These are phyloP conservation scores for Lentinula raphanica DNA, from an alignment of 768 basidiomycete genomes.

Conservation along the genomic window DNA sequence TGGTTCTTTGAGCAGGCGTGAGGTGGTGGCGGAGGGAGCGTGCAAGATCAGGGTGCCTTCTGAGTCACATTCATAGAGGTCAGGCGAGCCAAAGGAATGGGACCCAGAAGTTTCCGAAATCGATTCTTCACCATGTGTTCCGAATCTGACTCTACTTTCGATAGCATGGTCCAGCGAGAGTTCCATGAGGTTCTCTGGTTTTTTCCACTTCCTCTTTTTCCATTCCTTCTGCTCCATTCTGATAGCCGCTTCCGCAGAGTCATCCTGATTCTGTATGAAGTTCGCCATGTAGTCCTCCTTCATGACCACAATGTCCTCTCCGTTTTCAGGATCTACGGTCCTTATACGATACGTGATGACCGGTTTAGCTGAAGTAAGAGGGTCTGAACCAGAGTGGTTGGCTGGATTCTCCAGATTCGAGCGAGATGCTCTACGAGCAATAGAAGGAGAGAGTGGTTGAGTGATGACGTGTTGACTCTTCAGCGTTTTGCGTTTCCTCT, in stretches of 20 bases:
- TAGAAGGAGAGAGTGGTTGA: not conserved
- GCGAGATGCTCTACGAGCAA: not conserved
- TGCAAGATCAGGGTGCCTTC: too few relatives aligned
- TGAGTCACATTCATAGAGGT: too few relatives aligned
- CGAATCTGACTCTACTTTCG: not conserved
- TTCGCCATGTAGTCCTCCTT: not conserved
- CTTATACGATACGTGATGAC: not conserved
- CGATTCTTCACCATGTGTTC: too few relatives aligned
- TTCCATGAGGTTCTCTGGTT: not conserved
- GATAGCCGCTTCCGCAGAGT: not conserved
- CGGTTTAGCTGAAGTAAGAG: not conserved
- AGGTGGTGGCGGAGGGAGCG: too few relatives aligned
- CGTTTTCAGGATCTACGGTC: not conserved
- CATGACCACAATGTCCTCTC: not conserved
- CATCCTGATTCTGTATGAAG: not conserved
- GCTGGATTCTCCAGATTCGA: not conserved
- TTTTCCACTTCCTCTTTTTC: not conserved
- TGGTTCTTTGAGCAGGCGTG: too few relatives aligned
- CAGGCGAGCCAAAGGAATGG: too few relatives aligned
- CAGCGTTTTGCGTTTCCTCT: not conserved
- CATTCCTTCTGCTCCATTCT: not conserved
- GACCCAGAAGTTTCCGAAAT: too few relatives aligned
- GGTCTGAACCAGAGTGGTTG: not conserved
- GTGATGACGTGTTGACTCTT: not conserved
- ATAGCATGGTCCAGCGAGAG: not conserved